Evolutionary conservation across 2,329 filamentous ascomycete genomes (phyloP).

Genomic region (Sphaerulina populicola): DNA sequence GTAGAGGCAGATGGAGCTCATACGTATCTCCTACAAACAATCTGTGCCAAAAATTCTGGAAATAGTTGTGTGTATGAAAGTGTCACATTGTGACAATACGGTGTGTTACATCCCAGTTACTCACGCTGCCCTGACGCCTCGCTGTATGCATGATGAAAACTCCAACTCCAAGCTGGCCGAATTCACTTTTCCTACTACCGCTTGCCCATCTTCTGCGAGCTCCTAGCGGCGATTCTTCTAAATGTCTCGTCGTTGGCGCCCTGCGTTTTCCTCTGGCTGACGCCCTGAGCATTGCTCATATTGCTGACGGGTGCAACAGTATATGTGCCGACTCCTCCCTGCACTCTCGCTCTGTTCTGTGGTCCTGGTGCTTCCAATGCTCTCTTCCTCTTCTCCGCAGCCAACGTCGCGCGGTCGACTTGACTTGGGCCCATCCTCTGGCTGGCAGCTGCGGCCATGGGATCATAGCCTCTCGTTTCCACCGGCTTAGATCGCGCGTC

Average conservation of each 20-base stretch:
- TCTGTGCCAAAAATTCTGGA: too few species aligned
- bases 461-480: slow-evolving; percentile 52
- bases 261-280: slow-evolving; percentile 21
- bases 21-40: too few species aligned
- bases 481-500: slow-evolving; percentile 84
- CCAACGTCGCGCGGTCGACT: slow-evolving; percentile 35
- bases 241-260: slow-evolving; percentile 30
- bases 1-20: too few species aligned
- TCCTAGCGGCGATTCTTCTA: slow-evolving; percentile 28
- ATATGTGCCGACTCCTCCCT: slow-evolving; percentile 53
- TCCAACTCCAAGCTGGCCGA: neutral
- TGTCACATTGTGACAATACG: neutral
- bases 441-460: slow-evolving; percentile 32
- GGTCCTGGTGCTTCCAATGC: slow-evolving; percentile 46
- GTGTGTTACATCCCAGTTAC: neutral
- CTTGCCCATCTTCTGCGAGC: slow-evolving; percentile 14
- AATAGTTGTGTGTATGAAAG: too few species aligned
- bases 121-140: neutral
- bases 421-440: slow-evolving; percentile 27
- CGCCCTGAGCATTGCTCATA: slow-evolving; percentile 27
- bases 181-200: slow-evolving; percentile 1
- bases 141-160: neutral
- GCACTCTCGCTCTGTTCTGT: slow-evolving; percentile 52
- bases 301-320: slow-evolving; percentile 55
- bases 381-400: slow-evolving; percentile 45